Base-by-base conservation (phyloP, 805 yeast genomes). In the Candida dendrica region DNA sequence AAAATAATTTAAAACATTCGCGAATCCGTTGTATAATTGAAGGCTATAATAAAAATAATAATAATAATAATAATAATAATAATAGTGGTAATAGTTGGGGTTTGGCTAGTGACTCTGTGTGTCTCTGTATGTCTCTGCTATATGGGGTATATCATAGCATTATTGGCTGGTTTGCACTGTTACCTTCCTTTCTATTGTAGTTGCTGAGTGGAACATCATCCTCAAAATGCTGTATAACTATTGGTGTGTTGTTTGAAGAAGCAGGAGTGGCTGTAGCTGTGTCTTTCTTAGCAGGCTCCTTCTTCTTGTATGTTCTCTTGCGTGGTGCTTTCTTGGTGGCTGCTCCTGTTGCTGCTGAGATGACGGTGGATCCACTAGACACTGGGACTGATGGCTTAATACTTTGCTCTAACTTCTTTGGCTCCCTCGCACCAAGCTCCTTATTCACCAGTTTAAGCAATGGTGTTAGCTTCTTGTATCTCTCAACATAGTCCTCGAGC, bases 221-320 rank as follows among this genome's bases (percentile, higher is more conserved):
- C 6, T 19, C 24, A 34, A 22, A 34, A 14, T 34, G 13, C 26
- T 19, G 37, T 14, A 20, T 14, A 15, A 34, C 26, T 14, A 34
- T 29, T 11, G 41, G 37, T 17, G 37, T 24, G 13, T 24, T 33
- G 19, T 17, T 33, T 7, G 18, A 5, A n/a, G 34, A 32, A 4
- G 15, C 37, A 96, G 44, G 90, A 77, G 58, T 86, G 86, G 40
- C 89, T 77, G 58, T 86, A 86, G 40, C 89, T 79, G 49, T 89
- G 63, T 7, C 86, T 91, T 44, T 72, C 65, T 38, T 68, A 64
- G 34, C 79, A 2, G 37, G 19, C 40, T 24, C 37, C 14, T 34
- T 38, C 42, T 51, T 56, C 47, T 54, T 56, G 13, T 50, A 50
- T 2, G 50, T 36, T 39, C 59, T 49, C 42, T 51, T 55, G 15